Conservation (phyloP, 495 filamentous ascomycete genomes). For the Polyplosphaeria fusca region DNA sequence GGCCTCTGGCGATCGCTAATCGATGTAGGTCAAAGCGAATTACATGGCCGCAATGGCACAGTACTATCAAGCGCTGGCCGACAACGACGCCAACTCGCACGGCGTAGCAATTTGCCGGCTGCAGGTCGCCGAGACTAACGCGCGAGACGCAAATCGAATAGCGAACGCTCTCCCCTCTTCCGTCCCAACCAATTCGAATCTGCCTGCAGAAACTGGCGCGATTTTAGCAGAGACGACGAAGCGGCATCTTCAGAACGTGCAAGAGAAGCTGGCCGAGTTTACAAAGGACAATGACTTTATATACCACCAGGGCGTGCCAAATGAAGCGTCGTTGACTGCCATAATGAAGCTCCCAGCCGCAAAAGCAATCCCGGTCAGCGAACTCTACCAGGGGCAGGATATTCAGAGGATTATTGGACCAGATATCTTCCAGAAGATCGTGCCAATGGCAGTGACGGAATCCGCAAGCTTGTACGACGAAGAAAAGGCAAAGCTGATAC, state of each 20-base stretch:
- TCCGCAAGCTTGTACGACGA: slow-evolving; percentile 96
- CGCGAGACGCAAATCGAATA: slow-evolving; percentile 69
- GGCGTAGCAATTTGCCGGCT: slow-evolving; percentile 83
- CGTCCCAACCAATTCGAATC: slow-evolving; percentile 74
- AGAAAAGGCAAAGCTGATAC: slow-evolving; percentile 93
- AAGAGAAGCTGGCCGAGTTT: slow-evolving; percentile 71
- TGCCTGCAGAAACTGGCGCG: slow-evolving; percentile 72
- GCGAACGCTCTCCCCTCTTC: slow-evolving; percentile 79
- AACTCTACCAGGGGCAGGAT: slow-evolving; percentile 94
- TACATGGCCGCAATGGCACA: slow-evolving; percentile 84
- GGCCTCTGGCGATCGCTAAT: neutral
- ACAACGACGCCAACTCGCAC: slow-evolving; percentile 82
- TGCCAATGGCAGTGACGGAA: slow-evolving; percentile 94
- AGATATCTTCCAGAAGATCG: slow-evolving; percentile 94
- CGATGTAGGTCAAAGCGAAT: slow-evolving; percentile 67
- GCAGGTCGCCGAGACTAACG: slow-evolving; percentile 71
- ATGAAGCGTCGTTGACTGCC: slow-evolving; percentile 71
- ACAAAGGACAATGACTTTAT: slow-evolving; percentile 97
- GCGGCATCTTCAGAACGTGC: slow-evolving; percentile 73
- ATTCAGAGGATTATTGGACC: slow-evolving; percentile 95
- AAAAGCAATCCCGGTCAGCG: slow-evolving; percentile 96
- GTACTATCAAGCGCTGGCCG: slow-evolving; percentile 89
- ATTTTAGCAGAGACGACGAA: slow-evolving; percentile 76
- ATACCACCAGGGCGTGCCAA: slow-evolving; percentile 88
- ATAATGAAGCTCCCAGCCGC: slow-evolving; percentile 92